Percentiles rank a stretch among this genome's conserved stretches.
phyloP scores from a whole-genome alignment of 2,329 filamentous ascomycete species.

The Purpureocillium lavendulum region DNA sequence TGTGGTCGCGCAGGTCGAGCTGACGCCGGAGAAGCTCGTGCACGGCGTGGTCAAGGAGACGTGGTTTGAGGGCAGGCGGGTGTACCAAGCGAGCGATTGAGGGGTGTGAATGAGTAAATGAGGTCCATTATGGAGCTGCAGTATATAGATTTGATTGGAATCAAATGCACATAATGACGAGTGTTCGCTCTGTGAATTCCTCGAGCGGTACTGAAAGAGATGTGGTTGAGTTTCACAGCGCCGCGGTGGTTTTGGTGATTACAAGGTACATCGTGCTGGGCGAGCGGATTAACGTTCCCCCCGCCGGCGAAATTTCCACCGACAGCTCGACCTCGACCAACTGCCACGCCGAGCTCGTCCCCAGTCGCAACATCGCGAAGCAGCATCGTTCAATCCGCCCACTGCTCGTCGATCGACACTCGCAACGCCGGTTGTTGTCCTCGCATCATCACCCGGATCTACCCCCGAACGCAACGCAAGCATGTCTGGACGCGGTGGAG shows the following conservation, averaged over 20 bases:
- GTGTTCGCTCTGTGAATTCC: too few relatives aligned
- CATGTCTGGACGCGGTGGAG: constrained; percentile 54
- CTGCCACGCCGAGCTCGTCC: neutral
- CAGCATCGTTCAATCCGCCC: neutral
- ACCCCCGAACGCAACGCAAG: constrained; percentile 2
- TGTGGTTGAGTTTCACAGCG: too few relatives aligned
- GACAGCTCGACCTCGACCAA: neutral
- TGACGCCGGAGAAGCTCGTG: constrained; percentile 37
- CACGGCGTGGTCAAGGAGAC: constrained; percentile 39
- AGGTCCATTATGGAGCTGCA: too few relatives aligned
- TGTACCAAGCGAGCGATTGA: constrained; percentile 17
- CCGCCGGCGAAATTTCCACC: constrained; percentile 3
- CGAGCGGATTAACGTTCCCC: constrained; percentile 2
- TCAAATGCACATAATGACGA: too few relatives aligned
- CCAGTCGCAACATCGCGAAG: constrained; percentile 1
- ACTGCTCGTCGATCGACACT: neutral
- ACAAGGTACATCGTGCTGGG: too few relatives aligned
- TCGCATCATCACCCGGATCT: neutral
- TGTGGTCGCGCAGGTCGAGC: constrained; percentile 39
- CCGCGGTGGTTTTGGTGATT: too few relatives aligned
- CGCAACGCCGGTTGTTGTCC: neutral
- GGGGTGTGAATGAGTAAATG: neutral
- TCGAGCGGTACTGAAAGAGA: too few relatives aligned
- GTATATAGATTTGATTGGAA: too few relatives aligned
- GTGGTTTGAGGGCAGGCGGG: constrained; percentile 40